phyloP scores from a whole-genome alignment of 2,329 filamentous ascomycete genomes.

The Coleophoma cylindrospora region DNA sequence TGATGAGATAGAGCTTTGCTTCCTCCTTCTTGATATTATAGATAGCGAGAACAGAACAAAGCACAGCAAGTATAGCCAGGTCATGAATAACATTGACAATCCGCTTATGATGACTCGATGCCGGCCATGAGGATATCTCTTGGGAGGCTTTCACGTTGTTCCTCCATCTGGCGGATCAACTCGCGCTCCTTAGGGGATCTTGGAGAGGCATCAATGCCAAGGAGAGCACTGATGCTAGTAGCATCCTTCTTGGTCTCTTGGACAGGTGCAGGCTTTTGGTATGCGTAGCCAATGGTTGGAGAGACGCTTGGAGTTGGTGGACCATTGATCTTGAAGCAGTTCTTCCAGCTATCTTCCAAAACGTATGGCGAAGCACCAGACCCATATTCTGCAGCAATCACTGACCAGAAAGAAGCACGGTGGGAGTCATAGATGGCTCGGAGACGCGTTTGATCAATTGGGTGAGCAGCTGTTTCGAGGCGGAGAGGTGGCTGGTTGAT shows the following conservation, averaged over 20 bases:
- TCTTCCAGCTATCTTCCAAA: conserved; percentile 64
- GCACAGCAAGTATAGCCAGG: no score
- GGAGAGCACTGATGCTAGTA: conserved; percentile 57
- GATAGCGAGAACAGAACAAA: no score
- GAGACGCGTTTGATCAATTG: conserved; percentile 57
- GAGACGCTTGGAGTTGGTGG: conserved; percentile 28
- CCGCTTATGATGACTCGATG: conserved; percentile 3
- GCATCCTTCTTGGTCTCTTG: conserved; percentile 29
- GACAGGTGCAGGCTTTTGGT: conserved; percentile 47
- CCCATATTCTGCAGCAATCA: conserved; percentile 69
- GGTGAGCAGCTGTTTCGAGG: conserved; percentile 51
- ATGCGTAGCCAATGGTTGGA: conserved; percentile 33
- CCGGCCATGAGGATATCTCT: conserved; percentile 20
- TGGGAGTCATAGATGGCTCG: conserved; percentile 66
- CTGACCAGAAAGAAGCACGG: conserved; percentile 67
- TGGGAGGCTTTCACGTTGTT: conserved; percentile 27
- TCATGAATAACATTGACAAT: no score
- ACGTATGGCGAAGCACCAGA: conserved; percentile 53
- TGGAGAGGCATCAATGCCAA: conserved; percentile 55
- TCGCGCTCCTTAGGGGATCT: conserved; percentile 52
- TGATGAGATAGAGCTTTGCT: no score
- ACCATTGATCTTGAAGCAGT: conserved; percentile 27
- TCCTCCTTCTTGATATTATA: no score
- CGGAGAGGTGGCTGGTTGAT: conserved; percentile 36
- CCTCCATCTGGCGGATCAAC: conserved; percentile 50